Evolutionary conservation across 495 filamentous ascomycete genomes (phyloP), one percentile per base, ranked within the genome.

Genomic region (Coniosporium apollinis): DNA sequence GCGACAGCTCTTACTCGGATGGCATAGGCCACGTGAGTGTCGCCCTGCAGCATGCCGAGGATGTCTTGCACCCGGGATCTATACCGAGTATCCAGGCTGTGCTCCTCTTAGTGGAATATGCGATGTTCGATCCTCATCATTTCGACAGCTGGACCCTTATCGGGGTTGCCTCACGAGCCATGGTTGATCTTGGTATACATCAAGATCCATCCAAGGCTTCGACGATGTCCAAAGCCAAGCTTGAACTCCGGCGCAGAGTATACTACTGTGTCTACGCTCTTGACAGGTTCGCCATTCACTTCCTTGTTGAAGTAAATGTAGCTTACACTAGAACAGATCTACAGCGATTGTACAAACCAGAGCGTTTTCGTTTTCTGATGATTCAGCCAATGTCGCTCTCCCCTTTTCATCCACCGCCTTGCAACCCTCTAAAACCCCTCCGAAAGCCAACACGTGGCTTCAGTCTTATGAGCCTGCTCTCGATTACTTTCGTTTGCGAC

Each of bases 81-180:
- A 67, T 80, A 4, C 66, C 66, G 4, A 80, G 84, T 28, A 81
- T 94, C 11, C 85, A 93, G 54, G 79, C 83, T 1, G 67, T 93
- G 22, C 50, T 92, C 17, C 65, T 94, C 5, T 70, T 96, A 26
- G 83, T 83, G 0, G 68, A 84, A 40, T 96, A 94, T 55, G 74
- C 84, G 4, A 76, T 86, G 56, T 62, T 91, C 20, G 84, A 94
- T 48, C 85, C 86, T 10, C 66, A 69, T 24, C 84, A 85, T 50
- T 91, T 93, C 50, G 81, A 89, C 38, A 79, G 74, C 47, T 94
- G 87, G 83, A 82, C 83, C 38, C 53, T 94, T 34, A 77, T 92
- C 34, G 87, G 85, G 18, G 80, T 86, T 49, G 82, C 84, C 11
- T 79, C 77, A 26, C 70, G 86, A 33, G 80, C 78, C 15, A 75